phyloP scores from a whole-genome alignment of 768 basidiomycete species.

The Pleurotus citrinopileatus region DNA sequence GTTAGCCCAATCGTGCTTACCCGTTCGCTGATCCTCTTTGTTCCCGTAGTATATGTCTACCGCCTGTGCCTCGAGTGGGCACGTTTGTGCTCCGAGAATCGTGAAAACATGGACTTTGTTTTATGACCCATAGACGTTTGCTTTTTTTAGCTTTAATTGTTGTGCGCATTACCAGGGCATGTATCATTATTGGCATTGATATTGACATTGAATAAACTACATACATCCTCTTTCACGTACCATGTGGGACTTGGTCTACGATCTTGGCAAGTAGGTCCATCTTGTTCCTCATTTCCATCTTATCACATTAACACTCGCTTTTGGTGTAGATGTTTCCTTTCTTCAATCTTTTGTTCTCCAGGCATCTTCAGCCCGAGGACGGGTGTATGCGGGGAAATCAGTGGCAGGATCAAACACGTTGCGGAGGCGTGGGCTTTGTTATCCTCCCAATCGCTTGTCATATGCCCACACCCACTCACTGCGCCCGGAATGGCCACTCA shows the following conservation, averaged over 20 bases:
- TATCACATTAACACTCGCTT: not conserved
- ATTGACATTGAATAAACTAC: not conserved
- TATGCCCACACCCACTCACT: not conserved
- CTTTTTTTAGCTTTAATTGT: not conserved
- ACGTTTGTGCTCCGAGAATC: constrained; percentile 79
- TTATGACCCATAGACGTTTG: constrained; percentile 11
- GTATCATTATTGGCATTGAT: constrained; percentile 9
- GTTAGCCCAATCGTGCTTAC: constrained; percentile 1
- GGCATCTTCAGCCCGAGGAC: not conserved
- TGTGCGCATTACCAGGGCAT: constrained; percentile 6
- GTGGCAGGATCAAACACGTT: constrained; percentile 14
- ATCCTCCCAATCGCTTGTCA: not conserved
- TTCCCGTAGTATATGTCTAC: constrained; percentile 74
- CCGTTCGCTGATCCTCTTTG: constrained; percentile 2
- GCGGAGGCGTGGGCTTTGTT: constrained; percentile 10
- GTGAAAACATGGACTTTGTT: constrained; percentile 59
- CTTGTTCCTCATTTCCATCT: not conserved
- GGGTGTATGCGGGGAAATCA: constrained; percentile 1
- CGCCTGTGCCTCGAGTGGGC: constrained; percentile 88
- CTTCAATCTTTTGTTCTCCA: not conserved
- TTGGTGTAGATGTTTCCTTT: not conserved
- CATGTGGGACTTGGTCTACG: not conserved
- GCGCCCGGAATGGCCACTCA: constrained; percentile 3
- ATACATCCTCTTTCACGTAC: not conserved
- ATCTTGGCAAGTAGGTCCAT: not conserved